A percentile compares a stretch with the other conserved stretches of the same genome.
Evolutionary conservation across 2,329 filamentous ascomycete genomes (phyloP).

Genomic region (Amauroascus verrucosus): DNA sequence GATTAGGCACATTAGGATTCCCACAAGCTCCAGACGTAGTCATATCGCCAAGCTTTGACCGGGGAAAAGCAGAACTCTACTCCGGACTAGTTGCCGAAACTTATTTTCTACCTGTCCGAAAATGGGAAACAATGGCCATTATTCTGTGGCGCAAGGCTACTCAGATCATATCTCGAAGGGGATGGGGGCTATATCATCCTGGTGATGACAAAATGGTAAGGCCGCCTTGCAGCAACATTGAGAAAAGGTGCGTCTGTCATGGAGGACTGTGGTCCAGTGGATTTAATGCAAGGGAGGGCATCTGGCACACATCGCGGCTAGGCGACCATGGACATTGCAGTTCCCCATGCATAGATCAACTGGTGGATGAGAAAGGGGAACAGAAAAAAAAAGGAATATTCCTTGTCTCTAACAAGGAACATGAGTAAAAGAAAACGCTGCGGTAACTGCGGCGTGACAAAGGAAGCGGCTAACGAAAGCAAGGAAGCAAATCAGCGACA

Average conservation of each 20-base stretch:
- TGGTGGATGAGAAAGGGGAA: too few relatives aligned
- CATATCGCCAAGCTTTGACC: background rate
- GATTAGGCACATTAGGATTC: background rate
- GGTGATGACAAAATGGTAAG: background rate
- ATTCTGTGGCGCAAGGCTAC: background rate
- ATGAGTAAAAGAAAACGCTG: background rate
- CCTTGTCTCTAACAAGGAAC: background rate
- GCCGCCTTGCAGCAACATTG: conserved; percentile 1
- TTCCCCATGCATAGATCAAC: background rate
- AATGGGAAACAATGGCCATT: background rate
- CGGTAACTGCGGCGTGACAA: background rate
- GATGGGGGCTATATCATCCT: background rate
- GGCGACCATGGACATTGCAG: background rate
- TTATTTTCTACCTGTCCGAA: background rate
- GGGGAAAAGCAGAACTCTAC: background rate
- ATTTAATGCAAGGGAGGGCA: background rate
- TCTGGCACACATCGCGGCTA: background rate
- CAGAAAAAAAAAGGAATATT: conserved; percentile 3
- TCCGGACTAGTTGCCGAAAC: conserved; percentile 1
- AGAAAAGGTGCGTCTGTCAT: background rate
- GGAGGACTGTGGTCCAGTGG: background rate
- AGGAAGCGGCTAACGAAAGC: background rate
- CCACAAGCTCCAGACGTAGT: background rate
- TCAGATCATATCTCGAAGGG: background rate
- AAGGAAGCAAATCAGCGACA: background rate